Conservation (phyloP, 164 flowering plant genomes). For the Tetrastigma voinierianum region DNA sequence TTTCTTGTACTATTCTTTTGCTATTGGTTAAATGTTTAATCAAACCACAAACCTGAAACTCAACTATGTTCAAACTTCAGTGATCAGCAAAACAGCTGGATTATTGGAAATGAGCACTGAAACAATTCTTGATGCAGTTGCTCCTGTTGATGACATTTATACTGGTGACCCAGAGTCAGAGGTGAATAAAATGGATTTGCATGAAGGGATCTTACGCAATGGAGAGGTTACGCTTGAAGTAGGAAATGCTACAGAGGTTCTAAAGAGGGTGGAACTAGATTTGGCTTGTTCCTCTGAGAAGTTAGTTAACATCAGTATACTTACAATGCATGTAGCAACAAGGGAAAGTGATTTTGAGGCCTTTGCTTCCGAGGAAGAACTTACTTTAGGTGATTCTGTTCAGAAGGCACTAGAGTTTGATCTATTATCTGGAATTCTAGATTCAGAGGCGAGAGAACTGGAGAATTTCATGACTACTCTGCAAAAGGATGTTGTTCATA, state of each 20-base stretch:
- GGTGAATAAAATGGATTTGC: constrained; percentile 20
- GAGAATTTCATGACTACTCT: constrained; percentile 44
- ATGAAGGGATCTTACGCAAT: constrained; percentile 35
- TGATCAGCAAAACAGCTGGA: constrained; percentile 6
- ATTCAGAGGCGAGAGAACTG: constrained; percentile 66
- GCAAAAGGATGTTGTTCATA: constrained; percentile 43
- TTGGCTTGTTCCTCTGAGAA: constrained; percentile 77
- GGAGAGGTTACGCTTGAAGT: constrained; percentile 44
- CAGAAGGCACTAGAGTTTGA: constrained; percentile 69
- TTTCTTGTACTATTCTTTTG: no score
- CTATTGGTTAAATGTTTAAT: no score
- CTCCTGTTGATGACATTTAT: constrained; percentile 23
- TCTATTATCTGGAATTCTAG: constrained; percentile 60
- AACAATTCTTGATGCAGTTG: constrained; percentile 13
- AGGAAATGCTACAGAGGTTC: constrained; percentile 39
- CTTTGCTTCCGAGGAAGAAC: constrained; percentile 37
- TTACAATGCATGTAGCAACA: constrained; percentile 67
- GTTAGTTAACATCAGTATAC: constrained; percentile 61
- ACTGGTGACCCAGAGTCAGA: constrained; percentile 29
- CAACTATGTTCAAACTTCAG: constrained; percentile 1
- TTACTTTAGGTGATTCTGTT: constrained; percentile 26
- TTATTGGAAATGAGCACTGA: constrained; percentile 36
- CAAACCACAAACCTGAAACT: no score
- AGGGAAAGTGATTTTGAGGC: constrained; percentile 74
- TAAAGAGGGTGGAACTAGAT: constrained; percentile 65